These are phyloP conservation scores for Chaetomium sp. DNA, from an alignment of 2,329 filamentous ascomycete genomes.

Conservation along the genomic window DNA sequence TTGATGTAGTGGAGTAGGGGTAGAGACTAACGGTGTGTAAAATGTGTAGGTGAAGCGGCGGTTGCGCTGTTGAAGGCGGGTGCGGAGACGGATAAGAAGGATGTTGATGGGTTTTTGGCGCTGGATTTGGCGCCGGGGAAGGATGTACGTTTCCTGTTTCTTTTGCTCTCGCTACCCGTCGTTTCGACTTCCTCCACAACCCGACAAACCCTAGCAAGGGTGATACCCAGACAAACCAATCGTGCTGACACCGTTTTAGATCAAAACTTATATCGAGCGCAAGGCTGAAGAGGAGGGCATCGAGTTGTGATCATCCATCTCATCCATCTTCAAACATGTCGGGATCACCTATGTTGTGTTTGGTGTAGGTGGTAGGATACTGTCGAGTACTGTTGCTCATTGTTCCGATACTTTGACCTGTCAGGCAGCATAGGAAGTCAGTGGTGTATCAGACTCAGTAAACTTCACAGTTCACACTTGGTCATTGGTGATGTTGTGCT, in stretches of 20 bases:
- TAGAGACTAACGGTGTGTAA: not conserved
- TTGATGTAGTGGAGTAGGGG: not conserved
- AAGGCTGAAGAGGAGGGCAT: conserved; percentile 81
- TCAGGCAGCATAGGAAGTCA: too few relatives aligned
- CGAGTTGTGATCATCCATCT: conserved; percentile 35
- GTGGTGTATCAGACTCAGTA: too few relatives aligned
- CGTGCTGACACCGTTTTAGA: conserved; percentile 37
- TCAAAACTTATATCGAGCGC: conserved; percentile 68
- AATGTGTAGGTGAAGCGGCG: conserved; percentile 66
- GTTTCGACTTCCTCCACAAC: too few relatives aligned
- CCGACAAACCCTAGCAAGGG: not conserved
- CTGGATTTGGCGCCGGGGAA: conserved; percentile 80
- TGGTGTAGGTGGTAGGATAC: too few relatives aligned
- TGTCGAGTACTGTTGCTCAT: too few relatives aligned
- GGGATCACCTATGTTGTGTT: too few relatives aligned
- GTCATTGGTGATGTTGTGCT: too few relatives aligned
- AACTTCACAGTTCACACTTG: not conserved
- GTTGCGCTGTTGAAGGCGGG: conserved; percentile 76
- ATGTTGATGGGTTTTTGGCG: conserved; percentile 62
- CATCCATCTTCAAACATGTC: not conserved
- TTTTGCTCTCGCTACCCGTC: not conserved
- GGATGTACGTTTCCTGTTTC: conserved; percentile 52
- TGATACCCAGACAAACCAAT: not conserved
- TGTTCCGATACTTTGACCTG: too few relatives aligned
- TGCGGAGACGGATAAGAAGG: conserved; percentile 73